phyloP scores from a whole-genome alignment of 345 rosid genomes.

The Hirschfeldia incana region DNA sequence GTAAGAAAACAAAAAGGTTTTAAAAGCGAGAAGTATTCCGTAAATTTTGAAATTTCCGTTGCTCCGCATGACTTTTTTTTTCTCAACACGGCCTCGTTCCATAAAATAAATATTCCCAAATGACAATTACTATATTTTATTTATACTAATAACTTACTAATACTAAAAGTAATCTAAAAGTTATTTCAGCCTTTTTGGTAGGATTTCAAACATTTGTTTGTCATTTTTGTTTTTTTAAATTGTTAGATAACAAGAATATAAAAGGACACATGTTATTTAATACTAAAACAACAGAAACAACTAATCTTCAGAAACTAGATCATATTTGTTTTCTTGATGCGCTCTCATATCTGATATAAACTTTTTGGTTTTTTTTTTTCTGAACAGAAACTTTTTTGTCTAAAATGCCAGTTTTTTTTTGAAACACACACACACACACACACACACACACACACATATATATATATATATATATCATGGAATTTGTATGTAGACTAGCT shows the following conservation, averaged over 20 bases:
- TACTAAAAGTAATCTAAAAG: neutral
- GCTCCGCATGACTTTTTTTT: slow-evolving; percentile 3
- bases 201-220: neutral
- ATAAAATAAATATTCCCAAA: slow-evolving; percentile 1
- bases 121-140: neutral
- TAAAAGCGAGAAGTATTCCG: slow-evolving; percentile 22
- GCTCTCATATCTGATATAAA: neutral
- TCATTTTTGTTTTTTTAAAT: neutral
- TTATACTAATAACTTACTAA: neutral
- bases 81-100: slow-evolving; percentile 18
- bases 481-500: too few relatives aligned
- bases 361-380: too few relatives aligned
- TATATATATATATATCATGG: too few relatives aligned
- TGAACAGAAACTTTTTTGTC: too few relatives aligned
- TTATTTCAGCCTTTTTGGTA: neutral
- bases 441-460: too few relatives aligned
- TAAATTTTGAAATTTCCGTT: slow-evolving; percentile 18
- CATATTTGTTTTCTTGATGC: neutral
- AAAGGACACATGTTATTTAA: neutral
- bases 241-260: neutral
- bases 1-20: slow-evolving; percentile 21
- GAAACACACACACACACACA: too few relatives aligned
- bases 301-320: neutral
- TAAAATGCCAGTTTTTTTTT: too few relatives aligned
- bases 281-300: neutral